These are phyloP conservation scores for Collybia sordida DNA, from an alignment of 768 basidiomycete species.

Conservation along the genomic window DNA sequence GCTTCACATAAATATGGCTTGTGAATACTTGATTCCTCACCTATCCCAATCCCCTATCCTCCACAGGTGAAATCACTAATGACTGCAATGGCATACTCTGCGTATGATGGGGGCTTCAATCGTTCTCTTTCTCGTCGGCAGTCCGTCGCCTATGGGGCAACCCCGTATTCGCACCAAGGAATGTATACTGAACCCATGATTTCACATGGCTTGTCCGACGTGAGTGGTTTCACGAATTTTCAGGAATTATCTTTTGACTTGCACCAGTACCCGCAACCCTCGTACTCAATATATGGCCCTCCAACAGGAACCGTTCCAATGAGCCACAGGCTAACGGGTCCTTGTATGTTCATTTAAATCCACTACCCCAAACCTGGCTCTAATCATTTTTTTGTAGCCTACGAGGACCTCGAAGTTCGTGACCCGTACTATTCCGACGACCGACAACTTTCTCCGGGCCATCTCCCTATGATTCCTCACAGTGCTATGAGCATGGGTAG, in stretches of 20 bases:
- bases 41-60: slow-evolving; percentile 2
- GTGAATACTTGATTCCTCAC: background rate
- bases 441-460: slow-evolving; percentile 36
- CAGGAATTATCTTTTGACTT: slow-evolving; percentile 1
- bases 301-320: slow-evolving; percentile 35
- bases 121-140: slow-evolving; percentile 37
- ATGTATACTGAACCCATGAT: slow-evolving; percentile 41
- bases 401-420: slow-evolving; percentile 50
- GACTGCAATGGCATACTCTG: slow-evolving; percentile 21
- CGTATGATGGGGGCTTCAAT: slow-evolving; percentile 19
- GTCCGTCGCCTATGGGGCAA: slow-evolving; percentile 35
- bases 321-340: slow-evolving; percentile 37
- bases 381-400: slow-evolving; percentile 31
- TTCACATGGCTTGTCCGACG: slow-evolving; percentile 31
- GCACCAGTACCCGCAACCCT: slow-evolving; percentile 40
- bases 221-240: slow-evolving; percentile 21
- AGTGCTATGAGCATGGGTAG: slow-evolving; percentile 25
- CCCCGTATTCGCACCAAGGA: slow-evolving; percentile 32
- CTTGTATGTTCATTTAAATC: slow-evolving; percentile 29
- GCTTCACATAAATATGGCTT: slow-evolving; percentile 14
- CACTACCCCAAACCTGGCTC: slow-evolving; percentile 1
- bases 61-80: background rate
- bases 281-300: slow-evolving; percentile 47
- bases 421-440: slow-evolving; percentile 55
- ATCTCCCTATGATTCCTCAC: slow-evolving; percentile 32